These are phyloP conservation scores for Backusella westeae DNA, from an alignment of 192 early-diverging fungal genomes.

Conservation along the genomic window DNA sequence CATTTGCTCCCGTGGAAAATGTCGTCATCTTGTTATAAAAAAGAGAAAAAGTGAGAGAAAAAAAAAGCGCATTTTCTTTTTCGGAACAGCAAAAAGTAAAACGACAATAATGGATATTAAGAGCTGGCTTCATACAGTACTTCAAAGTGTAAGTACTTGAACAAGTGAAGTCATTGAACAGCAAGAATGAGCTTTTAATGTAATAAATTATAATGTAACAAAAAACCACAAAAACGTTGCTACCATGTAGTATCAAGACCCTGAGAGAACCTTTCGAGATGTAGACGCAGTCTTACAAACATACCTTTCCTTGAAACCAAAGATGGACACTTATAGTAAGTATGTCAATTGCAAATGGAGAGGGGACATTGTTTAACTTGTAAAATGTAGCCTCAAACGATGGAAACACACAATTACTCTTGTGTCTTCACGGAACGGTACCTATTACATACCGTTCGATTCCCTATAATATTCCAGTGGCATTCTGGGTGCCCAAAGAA, in stretches of 20 bases:
- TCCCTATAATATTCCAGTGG: slow-evolving; percentile 91
- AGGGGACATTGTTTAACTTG: neutral
- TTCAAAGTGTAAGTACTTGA: slow-evolving; percentile 18
- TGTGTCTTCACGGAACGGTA: slow-evolving; percentile 86
- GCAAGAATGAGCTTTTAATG: neutral
- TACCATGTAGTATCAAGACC: slow-evolving; percentile 53
- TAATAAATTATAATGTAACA: neutral
- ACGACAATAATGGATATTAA: slow-evolving; percentile 18
- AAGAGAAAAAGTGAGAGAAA: neutral
- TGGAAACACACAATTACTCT: slow-evolving; percentile 59
- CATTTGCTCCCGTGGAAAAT: neutral
- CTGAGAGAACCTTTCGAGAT: slow-evolving; percentile 62
- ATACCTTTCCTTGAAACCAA: slow-evolving; percentile 57
- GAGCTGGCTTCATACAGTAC: slow-evolving; percentile 25
- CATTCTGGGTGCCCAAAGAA: slow-evolving; percentile 79
- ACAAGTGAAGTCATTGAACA: neutral
- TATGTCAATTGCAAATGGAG: neutral
- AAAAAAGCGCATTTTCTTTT: neutral
- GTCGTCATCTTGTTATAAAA: neutral
- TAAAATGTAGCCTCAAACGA: slow-evolving; percentile 49
- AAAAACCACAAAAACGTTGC: neutral
- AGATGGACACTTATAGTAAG: slow-evolving; percentile 72
- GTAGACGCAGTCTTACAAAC: slow-evolving; percentile 59
- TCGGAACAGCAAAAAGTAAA: neutral
- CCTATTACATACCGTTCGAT: slow-evolving; percentile 79